Conservation (phyloP, 345 rosid species). For the Eucalyptus pumila region DNA sequence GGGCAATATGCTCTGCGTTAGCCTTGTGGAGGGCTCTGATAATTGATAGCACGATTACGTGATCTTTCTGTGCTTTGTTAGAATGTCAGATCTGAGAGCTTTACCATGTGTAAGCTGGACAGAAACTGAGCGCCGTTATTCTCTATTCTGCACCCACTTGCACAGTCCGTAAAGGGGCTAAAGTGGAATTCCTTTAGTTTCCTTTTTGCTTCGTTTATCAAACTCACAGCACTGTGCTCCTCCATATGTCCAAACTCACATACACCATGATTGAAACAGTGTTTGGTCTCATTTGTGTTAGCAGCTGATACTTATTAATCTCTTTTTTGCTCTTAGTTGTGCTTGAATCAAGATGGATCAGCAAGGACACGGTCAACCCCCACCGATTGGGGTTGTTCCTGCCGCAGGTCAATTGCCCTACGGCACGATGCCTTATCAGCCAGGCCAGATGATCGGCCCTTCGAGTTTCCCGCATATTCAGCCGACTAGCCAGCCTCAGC, state of each 20-base stretch:
- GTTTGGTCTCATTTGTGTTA: not conserved
- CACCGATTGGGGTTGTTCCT: conserved; percentile 36
- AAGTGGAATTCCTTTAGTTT: not conserved
- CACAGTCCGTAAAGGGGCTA: not conserved
- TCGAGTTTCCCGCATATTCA: conserved; percentile 20
- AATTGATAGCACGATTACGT: not conserved
- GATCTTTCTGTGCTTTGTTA: not conserved
- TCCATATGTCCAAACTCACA: not conserved
- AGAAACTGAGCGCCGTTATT: not conserved
- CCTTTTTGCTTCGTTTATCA: not conserved
- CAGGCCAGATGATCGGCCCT: conserved; percentile 35
- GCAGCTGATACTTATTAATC: not conserved
- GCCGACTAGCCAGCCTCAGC: conserved; percentile 41
- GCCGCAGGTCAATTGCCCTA: conserved; percentile 33
- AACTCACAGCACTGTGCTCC: not conserved
- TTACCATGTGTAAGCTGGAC: not conserved
- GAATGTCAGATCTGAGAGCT: not conserved
- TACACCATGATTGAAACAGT: not conserved
- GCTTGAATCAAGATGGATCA: conserved; percentile 49
- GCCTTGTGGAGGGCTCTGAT: not conserved
- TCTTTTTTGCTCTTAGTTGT: not conserved
- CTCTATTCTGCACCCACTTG: not conserved
- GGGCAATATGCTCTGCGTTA: not conserved
- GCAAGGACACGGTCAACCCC: conserved; percentile 65
- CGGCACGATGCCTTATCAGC: conserved; percentile 50